A percentile compares a stretch with the other conserved stretches of the same genome.
Conservation (phyloP, 2,329 filamentous ascomycete species). For the Epichloe sibirici region DNA sequence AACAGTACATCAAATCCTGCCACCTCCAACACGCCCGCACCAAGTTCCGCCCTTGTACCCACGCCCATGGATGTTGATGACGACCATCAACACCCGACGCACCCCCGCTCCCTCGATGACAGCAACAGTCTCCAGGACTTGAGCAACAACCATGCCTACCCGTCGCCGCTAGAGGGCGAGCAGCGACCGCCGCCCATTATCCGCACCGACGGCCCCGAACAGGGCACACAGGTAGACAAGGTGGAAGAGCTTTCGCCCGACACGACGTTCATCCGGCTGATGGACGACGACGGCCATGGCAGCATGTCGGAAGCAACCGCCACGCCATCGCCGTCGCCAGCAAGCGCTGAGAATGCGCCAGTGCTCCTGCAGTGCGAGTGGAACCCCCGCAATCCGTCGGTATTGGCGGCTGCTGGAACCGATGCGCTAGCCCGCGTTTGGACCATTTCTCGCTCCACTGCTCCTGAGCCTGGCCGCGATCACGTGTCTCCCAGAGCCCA, state of each 20-base stretch:
- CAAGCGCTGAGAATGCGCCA: conserved; percentile 38
- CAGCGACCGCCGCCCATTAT: conserved; percentile 38
- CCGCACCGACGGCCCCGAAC: conserved; percentile 49
- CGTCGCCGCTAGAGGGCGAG: conserved; percentile 50
- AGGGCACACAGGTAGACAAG: conserved; percentile 53
- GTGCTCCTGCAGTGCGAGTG: conserved; percentile 57
- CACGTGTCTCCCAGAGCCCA: conserved; percentile 26
- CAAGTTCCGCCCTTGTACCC: conserved; percentile 22
- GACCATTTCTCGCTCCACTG: conserved; percentile 45
- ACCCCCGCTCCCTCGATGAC: conserved; percentile 9
- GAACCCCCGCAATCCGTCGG: conserved; percentile 51
- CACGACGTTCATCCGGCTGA: conserved; percentile 49
- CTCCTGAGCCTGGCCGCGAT: conserved; percentile 27
- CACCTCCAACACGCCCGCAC: conserved; percentile 19
- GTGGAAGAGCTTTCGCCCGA: conserved; percentile 46
- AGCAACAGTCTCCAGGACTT: conserved; percentile 20
- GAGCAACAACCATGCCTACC: conserved; percentile 45
- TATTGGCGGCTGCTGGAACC: conserved; percentile 56
- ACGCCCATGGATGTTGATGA: conserved; percentile 49
- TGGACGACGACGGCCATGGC: conserved; percentile 26
- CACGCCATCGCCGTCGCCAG: conserved; percentile 25
- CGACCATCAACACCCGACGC: conserved; percentile 20
- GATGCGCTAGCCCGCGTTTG: conserved; percentile 60
- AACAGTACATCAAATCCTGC: conserved; percentile 13
- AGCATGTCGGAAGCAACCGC: conserved; percentile 17